Base-by-base conservation (phyloP, 2,329 filamentous ascomycete species). In the Elsinoe australis region DNA sequence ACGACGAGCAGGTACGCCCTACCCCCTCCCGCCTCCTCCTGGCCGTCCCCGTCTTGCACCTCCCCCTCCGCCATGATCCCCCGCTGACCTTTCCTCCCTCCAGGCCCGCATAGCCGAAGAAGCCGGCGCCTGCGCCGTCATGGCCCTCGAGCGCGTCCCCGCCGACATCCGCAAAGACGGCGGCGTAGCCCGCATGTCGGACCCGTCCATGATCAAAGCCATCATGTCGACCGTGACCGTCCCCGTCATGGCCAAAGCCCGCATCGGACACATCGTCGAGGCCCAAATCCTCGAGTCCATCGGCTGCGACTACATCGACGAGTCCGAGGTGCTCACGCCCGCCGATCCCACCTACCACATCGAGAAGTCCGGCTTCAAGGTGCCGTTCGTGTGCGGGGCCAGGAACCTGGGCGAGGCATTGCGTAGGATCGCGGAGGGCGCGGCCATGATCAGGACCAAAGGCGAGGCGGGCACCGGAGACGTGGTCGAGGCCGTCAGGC, bases 361-460 rank as follows among this genome's bases (percentile, higher is more conserved):
- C 52, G 85, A 89, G 67, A 98, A 98, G 76, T 74, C 79, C 66
- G 68, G 68, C 55, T 96, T 86, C 75, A 79, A 76, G 62, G 82
- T 83, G 15, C 92, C 92, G 46, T 98, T 96, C 63, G 92, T 98
- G 51, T 96, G 92, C 68, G 92, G 92, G 49, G 96, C 92, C 76
- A 79, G 90, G 53, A 89, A 94, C 73, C 75, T 96, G 9, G 88
- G 88, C 53, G 92, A 98, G 73, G 92, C 92, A 12, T 79, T 98
- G 49, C 78, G 92, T 54, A 79, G 92, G 54, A 88, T 98, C 62
- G 79, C 80, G 54, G 92, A 96, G 72, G 92, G 92, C 54, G 92
- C 92, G 7, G 90, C 90, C 61, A 96, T 98, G 90, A 95, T 98
- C 70, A 83, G 92, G 60, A 98, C 92, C 55, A 98, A 96, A 75